phyloP scores from a whole-genome alignment of 75 land plant species.

The Isoetes taiwanensis region DNA sequence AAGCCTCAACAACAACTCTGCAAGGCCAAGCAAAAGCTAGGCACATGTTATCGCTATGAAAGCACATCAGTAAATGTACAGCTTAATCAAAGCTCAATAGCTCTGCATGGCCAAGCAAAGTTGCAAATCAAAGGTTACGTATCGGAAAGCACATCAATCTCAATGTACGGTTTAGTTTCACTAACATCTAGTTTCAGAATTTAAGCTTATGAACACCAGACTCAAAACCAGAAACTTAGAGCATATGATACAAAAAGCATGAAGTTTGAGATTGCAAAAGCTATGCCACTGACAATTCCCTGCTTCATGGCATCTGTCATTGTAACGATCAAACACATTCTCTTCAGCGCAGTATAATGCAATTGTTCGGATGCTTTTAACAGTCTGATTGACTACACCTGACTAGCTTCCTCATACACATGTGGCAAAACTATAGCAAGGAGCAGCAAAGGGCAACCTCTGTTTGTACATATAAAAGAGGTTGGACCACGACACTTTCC shows the following conservation, averaged over 20 bases:
- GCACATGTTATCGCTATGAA: not conserved
- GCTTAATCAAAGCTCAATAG: too few species aligned
- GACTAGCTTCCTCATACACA: constrained; percentile 87
- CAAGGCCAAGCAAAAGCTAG: not conserved
- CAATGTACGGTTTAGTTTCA: not conserved
- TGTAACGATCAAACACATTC: constrained; percentile 50
- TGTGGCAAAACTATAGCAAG: too few species aligned
- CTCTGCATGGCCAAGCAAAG: too few species aligned
- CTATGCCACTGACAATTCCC: constrained; percentile 53
- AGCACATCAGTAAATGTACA: not conserved
- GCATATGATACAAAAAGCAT: constrained; percentile 45
- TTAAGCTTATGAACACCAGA: constrained; percentile 23
- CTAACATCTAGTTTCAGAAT: not conserved
- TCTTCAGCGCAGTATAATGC: constrained; percentile 74
- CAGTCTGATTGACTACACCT: constrained; percentile 70
- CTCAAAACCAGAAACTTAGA: constrained; percentile 57
- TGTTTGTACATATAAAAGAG: too few species aligned
- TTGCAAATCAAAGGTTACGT: too few species aligned
- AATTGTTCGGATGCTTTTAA: constrained; percentile 70
- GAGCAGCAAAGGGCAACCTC: too few species aligned
- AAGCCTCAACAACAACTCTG: not conserved
- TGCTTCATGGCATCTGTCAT: constrained; percentile 52
- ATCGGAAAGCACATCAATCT: too few species aligned
- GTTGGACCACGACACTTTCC: too few species aligned
- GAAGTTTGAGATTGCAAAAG: constrained; percentile 41